A percentile compares a stretch with the other conserved stretches of the same genome.
Evolutionary conservation across 2,329 filamentous ascomycete species (phyloP).

Genomic region (Rhinocladiella similis): DNA sequence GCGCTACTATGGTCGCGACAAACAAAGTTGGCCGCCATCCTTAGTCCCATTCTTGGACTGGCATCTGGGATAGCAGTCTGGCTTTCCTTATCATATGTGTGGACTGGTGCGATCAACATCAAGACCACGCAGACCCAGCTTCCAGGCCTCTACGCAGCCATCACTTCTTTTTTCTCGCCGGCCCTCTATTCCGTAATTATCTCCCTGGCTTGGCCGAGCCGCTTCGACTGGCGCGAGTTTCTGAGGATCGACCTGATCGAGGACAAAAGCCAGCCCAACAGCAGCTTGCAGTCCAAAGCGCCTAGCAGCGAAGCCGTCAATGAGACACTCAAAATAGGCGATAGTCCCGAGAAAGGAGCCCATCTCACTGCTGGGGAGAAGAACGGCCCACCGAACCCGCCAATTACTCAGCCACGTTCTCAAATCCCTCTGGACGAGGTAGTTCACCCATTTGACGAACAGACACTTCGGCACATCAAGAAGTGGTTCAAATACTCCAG

Average conservation of each 20-base stretch:
- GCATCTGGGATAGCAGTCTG: conserved; percentile 25
- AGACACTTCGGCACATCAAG: conserved; percentile 23
- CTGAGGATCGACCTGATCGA: conserved; percentile 49
- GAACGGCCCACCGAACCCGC: neutral
- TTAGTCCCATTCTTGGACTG: conserved; percentile 28
- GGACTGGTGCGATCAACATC: conserved; percentile 38
- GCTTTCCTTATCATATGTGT: conserved; percentile 42
- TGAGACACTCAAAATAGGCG: neutral
- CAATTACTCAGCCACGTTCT: neutral
- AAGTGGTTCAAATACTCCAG: conserved; percentile 28
- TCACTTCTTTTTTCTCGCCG: conserved; percentile 49
- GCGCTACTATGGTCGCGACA: conserved; percentile 38
- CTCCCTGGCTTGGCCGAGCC: conserved; percentile 41
- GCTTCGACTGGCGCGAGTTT: conserved; percentile 49
- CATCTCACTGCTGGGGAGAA: conserved; percentile 5
- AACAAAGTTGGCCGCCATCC: conserved; percentile 46
- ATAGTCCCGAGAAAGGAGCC: conserved; percentile 1
- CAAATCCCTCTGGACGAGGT: conserved; percentile 18
- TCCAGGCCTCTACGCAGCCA: conserved; percentile 47
- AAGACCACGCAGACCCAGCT: conserved; percentile 41
- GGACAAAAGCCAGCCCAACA: conserved; percentile 30
- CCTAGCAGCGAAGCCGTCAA: conserved; percentile 15
- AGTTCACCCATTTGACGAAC: conserved; percentile 24
- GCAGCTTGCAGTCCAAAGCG: conserved; percentile 6
- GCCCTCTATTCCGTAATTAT: conserved; percentile 48